Conservation (phyloP, 176 grass and related monocot species). For the Cenchrus fungigraminus region DNA sequence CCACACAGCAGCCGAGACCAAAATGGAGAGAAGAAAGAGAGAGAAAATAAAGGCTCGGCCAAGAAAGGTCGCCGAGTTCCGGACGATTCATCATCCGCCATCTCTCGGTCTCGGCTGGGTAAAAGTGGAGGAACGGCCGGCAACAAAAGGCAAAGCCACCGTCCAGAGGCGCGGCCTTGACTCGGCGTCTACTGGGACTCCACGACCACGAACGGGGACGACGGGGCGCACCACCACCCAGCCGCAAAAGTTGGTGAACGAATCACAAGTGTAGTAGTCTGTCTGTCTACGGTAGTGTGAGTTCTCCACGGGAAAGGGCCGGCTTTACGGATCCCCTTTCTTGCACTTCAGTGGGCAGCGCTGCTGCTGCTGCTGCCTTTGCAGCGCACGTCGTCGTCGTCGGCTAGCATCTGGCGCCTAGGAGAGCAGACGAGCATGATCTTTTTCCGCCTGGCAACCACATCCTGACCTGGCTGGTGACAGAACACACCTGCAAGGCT, state of each 20-base stretch:
- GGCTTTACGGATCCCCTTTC: constrained; percentile 19
- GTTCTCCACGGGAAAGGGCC: background rate
- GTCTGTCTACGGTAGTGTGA: background rate
- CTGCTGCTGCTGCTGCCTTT: background rate
- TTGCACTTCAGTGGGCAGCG: background rate
- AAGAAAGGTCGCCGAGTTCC: background rate
- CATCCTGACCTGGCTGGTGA: background rate
- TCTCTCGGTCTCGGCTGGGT: background rate
- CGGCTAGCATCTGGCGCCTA: background rate
- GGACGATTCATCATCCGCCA: background rate
- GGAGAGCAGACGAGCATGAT: background rate
- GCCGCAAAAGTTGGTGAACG: constrained; percentile 14
- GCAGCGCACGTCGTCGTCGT: constrained; percentile 5
- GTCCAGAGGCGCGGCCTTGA: constrained; percentile 29
- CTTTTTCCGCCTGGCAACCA: constrained; percentile 37
- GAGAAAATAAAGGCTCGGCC: background rate
- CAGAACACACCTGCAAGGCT: background rate
- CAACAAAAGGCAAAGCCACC: constrained; percentile 22
- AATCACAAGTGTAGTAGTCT: background rate
- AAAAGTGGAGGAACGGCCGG: background rate
- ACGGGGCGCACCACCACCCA: constrained; percentile 1
- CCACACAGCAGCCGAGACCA: too few relatives aligned
- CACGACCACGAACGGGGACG: constrained; percentile 20
- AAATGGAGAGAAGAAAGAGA: too few relatives aligned
- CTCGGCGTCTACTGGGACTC: constrained; percentile 50